These are phyloP conservation scores for Verticillium dahliae DNA, from an alignment of 2,329 filamentous ascomycete genomes.

Conservation along the genomic window DNA sequence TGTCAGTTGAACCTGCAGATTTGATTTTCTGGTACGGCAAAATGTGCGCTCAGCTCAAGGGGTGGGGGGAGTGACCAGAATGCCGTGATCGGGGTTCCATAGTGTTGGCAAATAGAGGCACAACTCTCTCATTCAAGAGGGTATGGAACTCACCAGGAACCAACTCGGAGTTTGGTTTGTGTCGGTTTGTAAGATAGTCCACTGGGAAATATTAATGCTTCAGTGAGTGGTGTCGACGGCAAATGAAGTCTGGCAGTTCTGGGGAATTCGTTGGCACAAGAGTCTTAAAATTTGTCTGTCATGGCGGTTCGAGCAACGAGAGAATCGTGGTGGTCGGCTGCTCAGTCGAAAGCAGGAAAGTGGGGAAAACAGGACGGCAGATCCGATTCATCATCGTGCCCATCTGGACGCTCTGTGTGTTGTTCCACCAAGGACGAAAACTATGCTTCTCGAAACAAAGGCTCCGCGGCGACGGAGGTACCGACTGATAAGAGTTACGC, in stretches of 20 bases:
- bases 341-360: slow-evolving; percentile 9
- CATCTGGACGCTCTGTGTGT: not conserved
- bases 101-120: too few species aligned
- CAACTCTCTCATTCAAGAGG: too few species aligned
- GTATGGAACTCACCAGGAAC: too few species aligned
- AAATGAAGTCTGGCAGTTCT: not conserved
- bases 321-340: slow-evolving; percentile 7
- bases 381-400: not conserved
- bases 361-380: slow-evolving; percentile 5
- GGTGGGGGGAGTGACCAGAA: too few species aligned
- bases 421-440: not conserved
- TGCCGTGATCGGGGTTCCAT: too few species aligned
- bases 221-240: not conserved
- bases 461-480: not conserved
- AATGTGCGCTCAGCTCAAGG: too few species aligned
- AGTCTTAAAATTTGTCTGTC: slow-evolving; percentile 9
- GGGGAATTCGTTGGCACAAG: slow-evolving; percentile 4
- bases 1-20: not conserved
- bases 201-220: too few species aligned
- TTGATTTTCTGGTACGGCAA: too few species aligned
- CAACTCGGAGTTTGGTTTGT: too few species aligned
- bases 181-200: too few species aligned
- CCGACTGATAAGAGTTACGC: not conserved
- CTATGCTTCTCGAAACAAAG: not conserved
- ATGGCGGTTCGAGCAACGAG: slow-evolving; percentile 1